phyloP scores from a whole-genome alignment of 1,284 basidiomycete species.

The Tylopilus orsonianus region DNA sequence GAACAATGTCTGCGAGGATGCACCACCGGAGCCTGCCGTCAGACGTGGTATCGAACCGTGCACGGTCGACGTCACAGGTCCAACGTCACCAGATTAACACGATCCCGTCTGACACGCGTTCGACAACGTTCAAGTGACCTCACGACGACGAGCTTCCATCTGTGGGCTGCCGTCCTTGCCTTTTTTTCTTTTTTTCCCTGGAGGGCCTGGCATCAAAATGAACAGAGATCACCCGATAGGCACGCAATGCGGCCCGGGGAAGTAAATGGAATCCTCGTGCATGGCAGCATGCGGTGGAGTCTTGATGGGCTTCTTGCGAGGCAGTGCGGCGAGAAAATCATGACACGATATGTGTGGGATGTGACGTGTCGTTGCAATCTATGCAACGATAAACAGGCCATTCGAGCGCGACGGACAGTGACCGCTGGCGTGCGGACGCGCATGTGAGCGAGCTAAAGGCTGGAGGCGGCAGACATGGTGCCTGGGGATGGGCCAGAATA shows the following conservation, averaged over 20 bases:
- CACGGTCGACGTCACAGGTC: conserved; percentile 18
- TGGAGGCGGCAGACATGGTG: no score
- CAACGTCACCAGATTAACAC: conserved; percentile 6
- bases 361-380: conserved; percentile 13
- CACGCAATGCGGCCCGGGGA: conserved; percentile 20
- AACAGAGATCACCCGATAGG: conserved; percentile 14
- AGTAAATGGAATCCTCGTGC: conserved; percentile 25
- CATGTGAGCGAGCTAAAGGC: no score
- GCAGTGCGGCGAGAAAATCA: conserved; percentile 28
- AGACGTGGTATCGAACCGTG: neutral
- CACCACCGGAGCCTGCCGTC: neutral
- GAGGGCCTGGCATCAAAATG: no score
- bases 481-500: no score
- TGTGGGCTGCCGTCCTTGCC: no score
- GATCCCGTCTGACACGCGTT: conserved; percentile 11
- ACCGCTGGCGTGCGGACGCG: no score
- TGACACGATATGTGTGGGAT: conserved; percentile 9
- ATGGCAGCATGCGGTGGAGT: conserved; percentile 19
- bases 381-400: no score
- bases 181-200: no score
- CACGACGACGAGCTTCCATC: conserved; percentile 7
- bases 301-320: neutral
- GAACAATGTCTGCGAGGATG: conserved; percentile 3
- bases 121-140: conserved; percentile 20
- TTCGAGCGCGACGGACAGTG: no score